These are phyloP conservation scores for Colletotrichum tropicale DNA, from an alignment of 2,329 filamentous ascomycete species.

Conservation along the genomic window DNA sequence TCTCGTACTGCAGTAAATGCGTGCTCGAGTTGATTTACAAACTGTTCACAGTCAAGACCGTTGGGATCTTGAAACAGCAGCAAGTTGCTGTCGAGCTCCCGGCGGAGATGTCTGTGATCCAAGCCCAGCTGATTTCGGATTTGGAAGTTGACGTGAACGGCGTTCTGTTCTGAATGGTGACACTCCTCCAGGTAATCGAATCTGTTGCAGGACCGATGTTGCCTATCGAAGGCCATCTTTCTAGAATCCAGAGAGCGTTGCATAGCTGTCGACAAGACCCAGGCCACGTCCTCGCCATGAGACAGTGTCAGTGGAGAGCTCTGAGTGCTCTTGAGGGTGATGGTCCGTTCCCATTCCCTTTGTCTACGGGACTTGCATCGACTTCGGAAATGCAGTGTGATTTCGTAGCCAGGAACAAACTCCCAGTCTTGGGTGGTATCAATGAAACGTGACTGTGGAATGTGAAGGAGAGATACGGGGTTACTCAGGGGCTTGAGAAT, in stretches of 20 bases:
- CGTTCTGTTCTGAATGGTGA: constrained; percentile 45
- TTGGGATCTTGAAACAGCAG: constrained; percentile 49
- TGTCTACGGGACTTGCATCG: constrained; percentile 38
- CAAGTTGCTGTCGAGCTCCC: constrained; percentile 46
- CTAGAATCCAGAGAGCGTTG: constrained; percentile 44
- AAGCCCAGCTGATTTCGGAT: constrained; percentile 56
- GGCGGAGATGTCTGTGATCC: constrained; percentile 47
- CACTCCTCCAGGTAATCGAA: constrained; percentile 41
- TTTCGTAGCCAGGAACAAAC: constrained; percentile 52
- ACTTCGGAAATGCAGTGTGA: constrained; percentile 50
- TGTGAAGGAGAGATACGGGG: constrained; percentile 49
- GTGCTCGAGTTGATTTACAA: constrained; percentile 42
- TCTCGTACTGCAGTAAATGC: constrained; percentile 42
- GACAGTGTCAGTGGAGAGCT: constrained; percentile 50
- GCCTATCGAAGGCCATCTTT: constrained; percentile 44
- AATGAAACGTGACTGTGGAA: constrained; percentile 49
- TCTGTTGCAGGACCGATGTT: constrained; percentile 38
- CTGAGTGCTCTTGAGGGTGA: constrained; percentile 52
- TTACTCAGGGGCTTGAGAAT: constrained; percentile 44
- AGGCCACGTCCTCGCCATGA: constrained; percentile 52
- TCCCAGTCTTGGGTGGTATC: constrained; percentile 51
- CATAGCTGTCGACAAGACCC: constrained; percentile 45
- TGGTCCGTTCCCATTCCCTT: constrained; percentile 39
- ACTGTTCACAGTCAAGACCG: constrained; percentile 47
- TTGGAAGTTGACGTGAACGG: constrained; percentile 49